phyloP scores from a whole-genome alignment of 495 filamentous ascomycete genomes.

The Tuber melanosporum region DNA sequence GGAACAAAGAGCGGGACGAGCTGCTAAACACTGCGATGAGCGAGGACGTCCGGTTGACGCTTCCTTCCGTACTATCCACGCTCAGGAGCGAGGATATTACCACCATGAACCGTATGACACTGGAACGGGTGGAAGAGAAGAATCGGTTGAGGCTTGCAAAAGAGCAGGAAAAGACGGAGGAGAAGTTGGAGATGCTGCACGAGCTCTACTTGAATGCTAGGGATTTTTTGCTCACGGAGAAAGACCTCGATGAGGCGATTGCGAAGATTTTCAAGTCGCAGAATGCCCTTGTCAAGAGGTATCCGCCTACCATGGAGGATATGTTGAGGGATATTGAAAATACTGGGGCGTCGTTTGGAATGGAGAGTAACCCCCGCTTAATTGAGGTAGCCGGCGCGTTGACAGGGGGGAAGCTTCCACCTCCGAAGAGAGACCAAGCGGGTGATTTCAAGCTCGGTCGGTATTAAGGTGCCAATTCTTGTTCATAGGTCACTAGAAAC shows the following conservation, averaged over 20 bases:
- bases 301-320: conserved; percentile 51
- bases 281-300: conserved; percentile 47
- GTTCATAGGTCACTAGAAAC: not conserved
- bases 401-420: conserved; percentile 58
- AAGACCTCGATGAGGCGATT: conserved; percentile 56
- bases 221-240: conserved; percentile 58
- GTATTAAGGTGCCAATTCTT: not conserved
- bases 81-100: conserved; percentile 42
- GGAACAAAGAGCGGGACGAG: conserved; percentile 45
- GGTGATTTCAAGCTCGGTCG: not conserved
- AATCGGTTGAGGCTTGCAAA: conserved; percentile 43
- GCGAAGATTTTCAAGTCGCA: conserved; percentile 56
- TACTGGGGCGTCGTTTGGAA: conserved; percentile 33
- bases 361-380: conserved; percentile 49
- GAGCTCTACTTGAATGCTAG: conserved; percentile 60
- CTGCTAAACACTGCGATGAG: conserved; percentile 50
- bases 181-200: conserved; percentile 51
- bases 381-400: conserved; percentile 58
- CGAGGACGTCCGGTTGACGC: conserved; percentile 59
- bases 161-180: conserved; percentile 44
- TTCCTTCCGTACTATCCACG: conserved; percentile 47
- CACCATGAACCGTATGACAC: conserved; percentile 42
- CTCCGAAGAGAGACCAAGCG: conserved; percentile 12
- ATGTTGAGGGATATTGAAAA: conserved; percentile 43
- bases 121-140: conserved; percentile 42